Evolutionary conservation across 352 stramenopile genomes (phyloP), one percentile per base, ranked within the genome.

Genomic region (Aphanomyces euteiches): DNA sequence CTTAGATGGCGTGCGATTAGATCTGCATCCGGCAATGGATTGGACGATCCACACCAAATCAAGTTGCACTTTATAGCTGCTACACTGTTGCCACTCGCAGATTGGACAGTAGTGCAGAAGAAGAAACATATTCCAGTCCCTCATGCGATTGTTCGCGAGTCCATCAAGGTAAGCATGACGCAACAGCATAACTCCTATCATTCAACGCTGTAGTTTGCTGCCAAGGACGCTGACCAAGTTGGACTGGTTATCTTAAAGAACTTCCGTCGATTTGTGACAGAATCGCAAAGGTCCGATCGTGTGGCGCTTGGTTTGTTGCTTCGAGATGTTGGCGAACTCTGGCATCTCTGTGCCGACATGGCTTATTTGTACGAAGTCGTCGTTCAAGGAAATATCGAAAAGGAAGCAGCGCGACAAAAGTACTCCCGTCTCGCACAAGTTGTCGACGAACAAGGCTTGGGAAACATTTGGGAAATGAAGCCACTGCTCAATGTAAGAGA

Each of bases 141-240:
- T 7, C 70, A 69, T 0, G 77, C 84, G 6, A 79, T 90, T 40
- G 74, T 92, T 13, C 80, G 83, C 56, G 84, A 92, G 36, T 78
- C 73, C 2, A 79, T 92, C 45, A 92, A 92, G 76, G 74, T 80
- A 63, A 5, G 57, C 0, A 40, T 43, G n/a, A 13, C 61, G 38
- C 17, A 17, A 3, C 17, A n/a, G 3, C 1, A 60, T 57, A 13
- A 15, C 54, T 37, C 41, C 19, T 5, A 54, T 5, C 48, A 17
- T 67, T 2, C 4, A 34, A 1, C 53, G 58, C 13, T 63, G 17
- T 17, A 60, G 40, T 67, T 50, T 56, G 7, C 43, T 13, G 45
- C 47, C n/a, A 67, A 69, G n/a, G 80, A 90, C 45, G 81, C 82
- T 7, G 87, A 89, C 56, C 80, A 89, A 66, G 83, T 92, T 47